Evolutionary conservation across 805 yeast genomes (phyloP).

Genomic region (Metschnikowia cubensis): DNA sequence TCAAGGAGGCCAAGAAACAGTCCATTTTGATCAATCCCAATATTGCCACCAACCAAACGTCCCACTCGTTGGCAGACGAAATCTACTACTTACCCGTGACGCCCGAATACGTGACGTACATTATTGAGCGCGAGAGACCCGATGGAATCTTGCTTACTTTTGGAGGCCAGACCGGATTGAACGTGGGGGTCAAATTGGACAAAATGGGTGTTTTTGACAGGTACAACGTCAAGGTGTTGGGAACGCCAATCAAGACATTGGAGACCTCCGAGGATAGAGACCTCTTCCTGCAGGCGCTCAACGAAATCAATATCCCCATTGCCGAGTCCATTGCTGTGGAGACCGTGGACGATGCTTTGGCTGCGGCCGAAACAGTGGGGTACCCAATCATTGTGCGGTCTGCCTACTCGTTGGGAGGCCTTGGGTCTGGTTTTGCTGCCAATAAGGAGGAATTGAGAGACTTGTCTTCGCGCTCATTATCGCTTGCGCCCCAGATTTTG

Average conservation of each 20-base stretch:
- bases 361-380: constrained; percentile 84
- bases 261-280: constrained; percentile 98
- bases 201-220: constrained; percentile 92
- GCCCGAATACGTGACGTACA: constrained; percentile 90
- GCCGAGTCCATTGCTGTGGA: constrained; percentile 97
- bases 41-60: constrained; percentile 95
- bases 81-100: constrained; percentile 95
- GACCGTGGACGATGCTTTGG: constrained; percentile 85
- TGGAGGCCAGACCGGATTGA: constrained; percentile 98
- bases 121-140: constrained; percentile 93
- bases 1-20: constrained; percentile 81
- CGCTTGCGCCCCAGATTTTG: constrained; percentile 89
- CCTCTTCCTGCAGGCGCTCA: constrained; percentile 88
- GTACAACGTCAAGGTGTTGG: constrained; percentile 89
- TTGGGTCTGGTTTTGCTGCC: constrained; percentile 95
- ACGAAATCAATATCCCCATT: constrained; percentile 91
- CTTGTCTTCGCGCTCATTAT: constrained; percentile 83
- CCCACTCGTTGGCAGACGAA: constrained; percentile 92
- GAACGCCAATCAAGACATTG: constrained; percentile 94
- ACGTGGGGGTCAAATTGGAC: constrained; percentile 92
- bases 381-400: constrained; percentile 97
- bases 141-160: constrained; percentile 94
- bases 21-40: constrained; percentile 91
- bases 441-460: constrained; percentile 79
- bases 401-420: constrained; percentile 95